phyloP scores from a whole-genome alignment of 345 rosid genomes.

The Garcia nutans region DNA sequence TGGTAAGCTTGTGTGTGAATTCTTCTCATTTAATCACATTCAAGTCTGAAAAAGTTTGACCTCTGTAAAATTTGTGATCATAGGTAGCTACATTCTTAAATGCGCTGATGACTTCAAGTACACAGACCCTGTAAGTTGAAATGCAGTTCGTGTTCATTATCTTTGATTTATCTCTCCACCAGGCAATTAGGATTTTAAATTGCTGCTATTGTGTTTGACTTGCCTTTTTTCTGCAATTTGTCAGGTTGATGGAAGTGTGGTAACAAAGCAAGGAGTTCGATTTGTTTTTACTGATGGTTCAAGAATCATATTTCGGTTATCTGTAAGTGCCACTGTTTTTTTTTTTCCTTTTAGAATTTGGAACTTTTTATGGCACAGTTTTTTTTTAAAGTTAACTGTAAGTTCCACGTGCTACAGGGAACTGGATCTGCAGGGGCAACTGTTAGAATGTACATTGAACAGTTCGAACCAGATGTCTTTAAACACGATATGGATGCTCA shows the following conservation, averaged over 20 bases:
- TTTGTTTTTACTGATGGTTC: slow-evolving; percentile 90
- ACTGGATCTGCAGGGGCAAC: slow-evolving; percentile 98
- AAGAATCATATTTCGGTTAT: slow-evolving; percentile 81
- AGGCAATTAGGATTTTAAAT: not conserved
- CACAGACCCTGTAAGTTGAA: slow-evolving; percentile 80
- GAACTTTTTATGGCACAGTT: not conserved
- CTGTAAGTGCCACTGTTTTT: slow-evolving; percentile 43
- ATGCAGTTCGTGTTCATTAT: not conserved
- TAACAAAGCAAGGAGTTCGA: slow-evolving; percentile 89
- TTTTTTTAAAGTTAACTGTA: slow-evolving; percentile 15
- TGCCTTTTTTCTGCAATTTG: slow-evolving; percentile 16
- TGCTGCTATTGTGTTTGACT: slow-evolving; percentile 14
- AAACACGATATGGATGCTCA: slow-evolving; percentile 93
- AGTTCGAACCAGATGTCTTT: slow-evolving; percentile 74
- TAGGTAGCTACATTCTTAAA: slow-evolving; percentile 69
- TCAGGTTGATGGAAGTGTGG: slow-evolving; percentile 94
- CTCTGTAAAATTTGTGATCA: slow-evolving; percentile 16
- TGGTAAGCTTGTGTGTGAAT: slow-evolving; percentile 47
- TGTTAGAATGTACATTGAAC: slow-evolving; percentile 75
- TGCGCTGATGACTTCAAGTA: slow-evolving; percentile 88
- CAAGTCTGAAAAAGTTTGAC: slow-evolving; percentile 13
- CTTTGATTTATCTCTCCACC: not conserved
- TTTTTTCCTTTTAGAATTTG: slow-evolving; percentile 12
- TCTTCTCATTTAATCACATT: not conserved
- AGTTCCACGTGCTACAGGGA: slow-evolving; percentile 48